These are phyloP conservation scores for Zasmidium cellare DNA, from an alignment of 2,329 filamentous ascomycete genomes.

Conservation along the genomic window DNA sequence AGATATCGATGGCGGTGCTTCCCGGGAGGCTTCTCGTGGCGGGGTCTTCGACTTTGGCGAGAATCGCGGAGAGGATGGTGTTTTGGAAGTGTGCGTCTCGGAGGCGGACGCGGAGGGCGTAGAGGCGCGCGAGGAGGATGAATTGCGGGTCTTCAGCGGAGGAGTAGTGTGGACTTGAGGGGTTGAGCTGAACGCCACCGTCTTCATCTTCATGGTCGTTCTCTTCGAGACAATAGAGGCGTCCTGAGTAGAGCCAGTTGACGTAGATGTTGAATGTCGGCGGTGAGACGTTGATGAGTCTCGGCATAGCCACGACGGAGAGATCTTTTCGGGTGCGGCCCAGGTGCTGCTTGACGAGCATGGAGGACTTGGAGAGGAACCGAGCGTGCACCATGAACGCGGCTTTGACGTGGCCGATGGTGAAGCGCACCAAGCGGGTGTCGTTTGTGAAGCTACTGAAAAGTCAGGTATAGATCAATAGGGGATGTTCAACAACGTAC, in stretches of 20 bases:
- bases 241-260: background rate
- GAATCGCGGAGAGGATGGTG: background rate
- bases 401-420: background rate
- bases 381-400: background rate
- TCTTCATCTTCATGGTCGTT: background rate
- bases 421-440: background rate
- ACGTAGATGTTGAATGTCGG: background rate
- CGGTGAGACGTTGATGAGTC: background rate
- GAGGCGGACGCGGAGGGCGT: background rate
- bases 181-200: background rate
- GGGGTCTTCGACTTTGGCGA: background rate
- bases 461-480: background rate
- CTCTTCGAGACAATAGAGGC: background rate
- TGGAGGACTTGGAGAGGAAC: background rate
- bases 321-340: background rate
- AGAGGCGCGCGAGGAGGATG: background rate
- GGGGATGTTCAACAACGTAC: too few relatives aligned
- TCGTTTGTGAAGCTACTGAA: background rate
- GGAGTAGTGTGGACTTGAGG: too few relatives aligned
- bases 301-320: background rate
- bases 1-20: background rate
- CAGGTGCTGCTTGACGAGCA: background rate
- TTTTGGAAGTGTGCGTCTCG: background rate
- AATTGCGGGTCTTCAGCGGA: background rate
- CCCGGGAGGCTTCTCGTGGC: background rate